A percentile compares a stretch with the other conserved stretches of the same genome.
Evolutionary conservation across 208 protist species (phyloP).

Genomic region (Acanthamoeba sp.): DNA sequence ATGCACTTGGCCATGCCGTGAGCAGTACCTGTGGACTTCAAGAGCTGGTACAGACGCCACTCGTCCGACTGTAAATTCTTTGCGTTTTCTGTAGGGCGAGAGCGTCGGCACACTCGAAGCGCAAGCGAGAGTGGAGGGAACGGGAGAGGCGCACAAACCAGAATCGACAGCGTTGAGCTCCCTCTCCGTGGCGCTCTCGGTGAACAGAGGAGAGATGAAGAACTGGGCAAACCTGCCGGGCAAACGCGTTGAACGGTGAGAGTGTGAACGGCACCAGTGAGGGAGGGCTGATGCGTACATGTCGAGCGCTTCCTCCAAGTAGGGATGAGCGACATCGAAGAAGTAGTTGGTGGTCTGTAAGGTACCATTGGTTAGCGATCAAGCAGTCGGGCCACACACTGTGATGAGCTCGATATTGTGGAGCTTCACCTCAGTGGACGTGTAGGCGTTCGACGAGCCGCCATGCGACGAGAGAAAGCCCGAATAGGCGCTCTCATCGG

Average conservation of each 20-base stretch:
- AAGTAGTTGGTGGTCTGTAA: conserved; percentile 82
- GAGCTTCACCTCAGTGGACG: conserved; percentile 42
- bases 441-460: conserved; percentile 87
- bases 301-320: conserved; percentile 74
- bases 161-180: conserved; percentile 87
- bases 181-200: conserved; percentile 65
- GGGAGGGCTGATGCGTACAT: neutral
- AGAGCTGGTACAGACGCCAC: conserved; percentile 91
- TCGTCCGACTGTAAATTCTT: conserved; percentile 87
- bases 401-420: too few species aligned
- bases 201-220: conserved; percentile 86
- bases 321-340: conserved; percentile 80
- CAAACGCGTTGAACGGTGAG: neutral
- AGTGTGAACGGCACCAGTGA: neutral
- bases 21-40: conserved; percentile 78
- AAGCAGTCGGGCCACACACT: too few species aligned
- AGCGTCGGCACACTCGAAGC: neutral
- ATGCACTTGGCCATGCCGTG: too few species aligned
- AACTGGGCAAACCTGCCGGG: conserved; percentile 79
- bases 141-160: neutral
- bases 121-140: neutral
- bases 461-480: conserved; percentile 77
- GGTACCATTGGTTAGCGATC: too few species aligned
- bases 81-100: conserved; percentile 20
- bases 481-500: conserved; percentile 84